These are phyloP conservation scores for Tephrocybe sp. DNA, from an alignment of 768 basidiomycete species.

Conservation along the genomic window DNA sequence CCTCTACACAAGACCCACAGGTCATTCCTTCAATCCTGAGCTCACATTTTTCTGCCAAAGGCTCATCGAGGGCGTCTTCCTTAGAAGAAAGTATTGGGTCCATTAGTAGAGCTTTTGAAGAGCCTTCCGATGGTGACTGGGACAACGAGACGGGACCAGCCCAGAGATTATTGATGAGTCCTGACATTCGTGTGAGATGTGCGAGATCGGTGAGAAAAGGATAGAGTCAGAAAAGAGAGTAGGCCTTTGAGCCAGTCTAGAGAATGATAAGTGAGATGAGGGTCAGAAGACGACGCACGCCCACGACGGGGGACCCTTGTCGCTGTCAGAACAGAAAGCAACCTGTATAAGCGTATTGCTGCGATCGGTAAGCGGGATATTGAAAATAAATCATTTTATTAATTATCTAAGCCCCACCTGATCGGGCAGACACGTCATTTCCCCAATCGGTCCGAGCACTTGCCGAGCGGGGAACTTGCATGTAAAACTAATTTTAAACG, in stretches of 20 bases:
- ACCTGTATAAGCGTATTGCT: neutral
- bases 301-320: constrained; percentile 8
- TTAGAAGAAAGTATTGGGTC: constrained; percentile 16
- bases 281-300: neutral
- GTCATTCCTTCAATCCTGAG: constrained; percentile 89
- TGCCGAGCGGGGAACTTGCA: too few relatives aligned
- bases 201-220: constrained; percentile 4
- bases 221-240: constrained; percentile 8
- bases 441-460: neutral
- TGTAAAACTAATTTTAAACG: neutral
- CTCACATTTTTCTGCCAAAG: constrained; percentile 60
- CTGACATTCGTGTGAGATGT: constrained; percentile 14
- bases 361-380: neutral
- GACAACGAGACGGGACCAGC: constrained; percentile 16
- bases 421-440: neutral
- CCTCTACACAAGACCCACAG: constrained; percentile 87
- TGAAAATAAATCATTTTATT: neutral
- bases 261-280: constrained; percentile 1
- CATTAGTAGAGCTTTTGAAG: constrained; percentile 22
- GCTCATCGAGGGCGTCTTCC: constrained; percentile 20
- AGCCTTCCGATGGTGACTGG: constrained; percentile 8
- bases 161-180: constrained; percentile 18
- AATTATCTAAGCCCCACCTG: neutral
- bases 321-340: constrained; percentile 1
- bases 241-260: neutral